Base-by-base conservation (phyloP, 179 eudicot genomes). In the Silene vulgaris region DNA sequence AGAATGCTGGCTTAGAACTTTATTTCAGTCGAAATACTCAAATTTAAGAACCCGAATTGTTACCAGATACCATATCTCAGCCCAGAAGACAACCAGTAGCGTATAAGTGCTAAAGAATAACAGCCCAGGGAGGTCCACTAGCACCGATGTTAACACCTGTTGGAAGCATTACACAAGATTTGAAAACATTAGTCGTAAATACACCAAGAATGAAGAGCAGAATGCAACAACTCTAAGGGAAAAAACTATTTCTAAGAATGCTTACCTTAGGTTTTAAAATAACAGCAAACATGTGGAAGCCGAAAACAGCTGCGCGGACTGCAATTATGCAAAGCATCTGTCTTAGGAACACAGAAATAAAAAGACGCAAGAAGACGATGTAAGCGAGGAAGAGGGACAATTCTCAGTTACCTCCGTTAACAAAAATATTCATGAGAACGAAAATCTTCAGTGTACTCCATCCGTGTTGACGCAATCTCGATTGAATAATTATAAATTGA, bases 11-110 rank as follows among this genome's bases (percentile, higher is more conserved):
- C 2, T 35, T 8, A 40, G 48, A 40, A 40, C 48, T 40, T 82
- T 40, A 40, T 8, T 40, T 40, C 12, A 40, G 48, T 40, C 48
- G 12, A 40, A 40, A 8, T 7, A 8, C 12, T 8, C 11, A 40
- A 66, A 40, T 40, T 40, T 40, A 40, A 40, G 48, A 40, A 40
- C 48, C 12, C 48, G 12, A 8, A 40, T 40, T 8, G 48, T 40
- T 78, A 77, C 97, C 92, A 87, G 95, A 83, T 89, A 90, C 82
- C 89, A 94, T 81, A 94, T 94, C 90, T 90, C 96, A 48, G 98
- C 98, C 97, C 98, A 94, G 75, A 94, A 92, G 64, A 90, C 89
- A 71, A 92, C 96, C 80, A 94, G 90, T 26, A 94, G 85, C 5
- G 97, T 89, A 81, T 89, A 94, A 30, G 97, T 90, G 12, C 97